Conservation (phyloP, 2,329 filamentous ascomycete species). For the Calycina herbarum region DNA sequence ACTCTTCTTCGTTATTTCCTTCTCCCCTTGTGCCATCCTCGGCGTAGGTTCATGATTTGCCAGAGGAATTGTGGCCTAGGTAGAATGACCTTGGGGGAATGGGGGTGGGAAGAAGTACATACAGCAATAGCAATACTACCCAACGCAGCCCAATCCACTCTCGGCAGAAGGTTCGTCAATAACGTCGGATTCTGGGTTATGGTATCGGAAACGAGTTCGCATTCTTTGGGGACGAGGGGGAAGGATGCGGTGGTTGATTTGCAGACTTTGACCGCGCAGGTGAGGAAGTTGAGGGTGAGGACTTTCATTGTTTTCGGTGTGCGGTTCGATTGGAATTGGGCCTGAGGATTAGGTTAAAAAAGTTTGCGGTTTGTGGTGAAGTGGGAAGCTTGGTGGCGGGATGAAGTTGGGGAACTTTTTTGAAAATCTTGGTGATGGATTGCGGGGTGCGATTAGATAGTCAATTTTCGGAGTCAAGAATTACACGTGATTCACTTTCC, state of each 20-base stretch:
- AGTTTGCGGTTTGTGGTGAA: not conserved
- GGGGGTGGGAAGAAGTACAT: conserved; percentile 30
- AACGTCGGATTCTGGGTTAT: conserved; percentile 79
- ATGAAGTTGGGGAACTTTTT: too few species aligned
- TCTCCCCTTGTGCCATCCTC: not conserved
- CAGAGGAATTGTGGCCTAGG: not conserved
- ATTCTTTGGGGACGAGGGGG: conserved; percentile 88
- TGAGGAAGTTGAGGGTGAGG: conserved; percentile 93
- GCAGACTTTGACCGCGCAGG: conserved; percentile 94
- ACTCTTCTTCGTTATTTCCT: not conserved
- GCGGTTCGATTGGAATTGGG: not conserved
- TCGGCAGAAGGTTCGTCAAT: conserved; percentile 79
- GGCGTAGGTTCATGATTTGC: not conserved
- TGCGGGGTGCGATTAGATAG: conserved; percentile 3
- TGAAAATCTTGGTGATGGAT: not conserved
- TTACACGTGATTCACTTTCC: not conserved
- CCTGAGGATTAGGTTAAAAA: not conserved
- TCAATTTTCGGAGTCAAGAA: not conserved
- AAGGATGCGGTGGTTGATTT: conserved; percentile 78
- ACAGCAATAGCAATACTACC: conserved; percentile 76
- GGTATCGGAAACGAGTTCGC: conserved; percentile 83
- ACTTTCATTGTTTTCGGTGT: conserved; percentile 70
- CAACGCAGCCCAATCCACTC: conserved; percentile 86
- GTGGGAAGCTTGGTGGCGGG: not conserved
- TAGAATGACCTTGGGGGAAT: not conserved